A percentile compares a stretch with the other conserved stretches of the same genome.
Evolutionary conservation across 495 filamentous ascomycete genomes (phyloP).

Genomic region (Penicillium steckii): DNA sequence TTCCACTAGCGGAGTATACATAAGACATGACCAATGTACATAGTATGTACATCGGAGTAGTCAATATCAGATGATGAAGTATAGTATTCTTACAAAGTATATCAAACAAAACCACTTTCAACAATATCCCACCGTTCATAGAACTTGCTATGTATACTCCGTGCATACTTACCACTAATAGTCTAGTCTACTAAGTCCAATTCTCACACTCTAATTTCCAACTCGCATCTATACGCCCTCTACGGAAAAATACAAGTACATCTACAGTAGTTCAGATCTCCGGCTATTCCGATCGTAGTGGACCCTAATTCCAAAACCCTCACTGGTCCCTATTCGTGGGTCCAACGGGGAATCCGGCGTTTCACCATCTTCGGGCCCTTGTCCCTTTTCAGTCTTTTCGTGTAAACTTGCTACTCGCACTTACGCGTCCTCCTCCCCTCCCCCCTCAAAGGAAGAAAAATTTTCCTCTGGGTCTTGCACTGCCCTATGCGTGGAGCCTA

Average conservation of each 20-base stretch:
- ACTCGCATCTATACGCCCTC: neutral
- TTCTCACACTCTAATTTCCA: neutral
- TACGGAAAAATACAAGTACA: too few species aligned
- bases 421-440: conserved; percentile 32
- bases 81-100: too few species aligned
- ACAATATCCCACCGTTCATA: too few species aligned
- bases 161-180: too few species aligned
- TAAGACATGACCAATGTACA: too few species aligned
- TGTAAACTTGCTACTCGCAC: conserved; percentile 27
- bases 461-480: conserved; percentile 2
- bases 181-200: too few species aligned
- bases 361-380: conserved; percentile 43
- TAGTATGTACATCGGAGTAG: too few species aligned
- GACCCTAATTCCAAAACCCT: conserved; percentile 17
- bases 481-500: conserved; percentile 3
- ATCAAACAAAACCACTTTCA: too few species aligned
- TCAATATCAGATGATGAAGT: too few species aligned
- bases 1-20: too few species aligned
- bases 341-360: conserved; percentile 18
- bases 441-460: conserved; percentile 5
- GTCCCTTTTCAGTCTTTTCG: conserved; percentile 24
- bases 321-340: conserved; percentile 13
- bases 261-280: conserved; percentile 4
- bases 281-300: conserved; percentile 15
- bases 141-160: too few species aligned